phyloP scores from a whole-genome alignment of 208 protist species.

The Borovskyia barvae region DNA sequence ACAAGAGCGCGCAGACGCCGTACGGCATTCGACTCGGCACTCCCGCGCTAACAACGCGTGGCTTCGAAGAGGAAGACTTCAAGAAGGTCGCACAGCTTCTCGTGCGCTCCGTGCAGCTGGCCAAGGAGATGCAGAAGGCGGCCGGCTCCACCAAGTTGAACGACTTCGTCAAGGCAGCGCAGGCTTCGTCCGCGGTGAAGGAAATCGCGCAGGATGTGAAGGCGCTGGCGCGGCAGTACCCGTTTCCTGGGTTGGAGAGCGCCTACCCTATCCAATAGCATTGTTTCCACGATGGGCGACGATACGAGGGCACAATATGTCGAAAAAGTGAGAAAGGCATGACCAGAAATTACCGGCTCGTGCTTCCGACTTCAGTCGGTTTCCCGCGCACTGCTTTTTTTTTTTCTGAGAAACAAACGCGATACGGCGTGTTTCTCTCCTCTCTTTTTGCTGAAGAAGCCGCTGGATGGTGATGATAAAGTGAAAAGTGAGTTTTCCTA shows the following conservation, averaged over 20 bases:
- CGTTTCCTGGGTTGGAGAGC: constrained; percentile 80
- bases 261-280: constrained; percentile 32
- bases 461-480: no score
- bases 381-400: no score
- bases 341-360: no score
- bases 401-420: no score
- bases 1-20: constrained; percentile 92
- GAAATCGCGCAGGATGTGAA: constrained; percentile 79
- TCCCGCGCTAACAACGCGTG: constrained; percentile 94
- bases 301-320: no score
- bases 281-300: no score
- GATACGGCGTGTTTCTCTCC: no score
- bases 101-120: constrained; percentile 79
- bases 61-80: constrained; percentile 92
- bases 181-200: constrained; percentile 41
- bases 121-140: constrained; percentile 69
- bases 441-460: no score
- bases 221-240: constrained; percentile 69
- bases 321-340: no score
- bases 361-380: no score
- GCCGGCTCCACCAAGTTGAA: constrained; percentile 67
- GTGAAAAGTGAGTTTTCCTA: no score
- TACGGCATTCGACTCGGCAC: constrained; percentile 95
- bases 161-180: constrained; percentile 65
- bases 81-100: constrained; percentile 89